Conservation (phyloP, 805 yeast genomes). For the Zygotorulaspora florentina region DNA sequence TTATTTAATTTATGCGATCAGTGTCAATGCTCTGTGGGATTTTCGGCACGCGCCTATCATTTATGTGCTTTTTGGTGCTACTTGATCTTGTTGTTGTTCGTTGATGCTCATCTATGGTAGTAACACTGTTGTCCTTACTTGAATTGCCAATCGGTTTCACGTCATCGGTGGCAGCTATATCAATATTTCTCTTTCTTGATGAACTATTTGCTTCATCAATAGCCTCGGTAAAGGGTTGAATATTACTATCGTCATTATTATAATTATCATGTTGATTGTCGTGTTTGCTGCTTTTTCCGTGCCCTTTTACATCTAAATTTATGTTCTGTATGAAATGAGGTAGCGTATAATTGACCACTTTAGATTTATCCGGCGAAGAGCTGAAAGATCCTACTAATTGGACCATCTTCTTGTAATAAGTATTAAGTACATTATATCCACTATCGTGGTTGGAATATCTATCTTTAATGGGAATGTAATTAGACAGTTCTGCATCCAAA, state of each 20-base stretch:
- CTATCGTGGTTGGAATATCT: constrained; percentile 5
- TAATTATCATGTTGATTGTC: not conserved
- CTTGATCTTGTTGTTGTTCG: not conserved
- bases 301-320: not conserved
- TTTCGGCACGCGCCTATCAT: constrained; percentile 3
- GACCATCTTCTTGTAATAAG: constrained; percentile 49
- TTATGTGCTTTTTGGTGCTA: constrained; percentile 4
- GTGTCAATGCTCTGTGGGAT: constrained; percentile 1
- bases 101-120: not conserved
- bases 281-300: not conserved
- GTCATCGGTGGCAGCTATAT: not conserved
- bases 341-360: constrained; percentile 22
- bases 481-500: constrained; percentile 14
- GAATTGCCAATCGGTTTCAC: not conserved
- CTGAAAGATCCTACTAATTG: constrained; percentile 43
- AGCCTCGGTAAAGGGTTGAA: constrained; percentile 1
- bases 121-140: not conserved
- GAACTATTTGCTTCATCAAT: constrained; percentile 1
- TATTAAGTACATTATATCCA: constrained; percentile 41
- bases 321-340: constrained; percentile 2
- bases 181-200: constrained; percentile 14
- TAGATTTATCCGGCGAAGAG: constrained; percentile 28
- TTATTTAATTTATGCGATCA: not conserved
- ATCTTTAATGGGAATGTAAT: not conserved
- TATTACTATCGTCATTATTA: constrained; percentile 3